Evolutionary conservation across 108 stramenopile genomes (phyloP).

Genomic region (Skeletonema potamos): DNA sequence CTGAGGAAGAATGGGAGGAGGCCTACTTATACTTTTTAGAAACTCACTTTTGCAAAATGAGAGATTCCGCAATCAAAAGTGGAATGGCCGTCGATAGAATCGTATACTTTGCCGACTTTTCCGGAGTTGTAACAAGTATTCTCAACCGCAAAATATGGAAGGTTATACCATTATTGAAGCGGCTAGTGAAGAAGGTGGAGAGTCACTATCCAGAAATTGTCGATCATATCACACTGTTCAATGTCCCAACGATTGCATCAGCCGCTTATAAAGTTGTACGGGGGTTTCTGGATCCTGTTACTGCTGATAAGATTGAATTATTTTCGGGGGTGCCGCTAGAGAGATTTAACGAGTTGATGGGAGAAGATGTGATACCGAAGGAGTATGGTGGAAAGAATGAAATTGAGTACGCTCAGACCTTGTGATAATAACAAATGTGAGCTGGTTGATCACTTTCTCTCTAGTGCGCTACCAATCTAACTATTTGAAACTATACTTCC

Average conservation of each 20-base stretch:
- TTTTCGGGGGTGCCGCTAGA: slow-evolving; percentile 13
- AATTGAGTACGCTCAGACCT: slow-evolving; percentile 17
- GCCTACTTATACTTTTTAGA: slow-evolving; percentile 27
- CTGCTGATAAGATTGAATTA: slow-evolving; percentile 21
- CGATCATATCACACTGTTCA: slow-evolving; percentile 22
- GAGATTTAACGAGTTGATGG: slow-evolving; percentile 15
- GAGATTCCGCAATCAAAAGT: not conserved
- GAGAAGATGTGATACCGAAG: slow-evolving; percentile 9
- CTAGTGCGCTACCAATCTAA: no score
- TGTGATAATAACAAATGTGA: not conserved
- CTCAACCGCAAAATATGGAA: slow-evolving; percentile 20
- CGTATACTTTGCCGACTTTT: slow-evolving; percentile 21
- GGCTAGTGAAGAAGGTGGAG: slow-evolving; percentile 6
- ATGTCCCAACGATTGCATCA: slow-evolving; percentile 19
- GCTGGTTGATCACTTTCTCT: no score
- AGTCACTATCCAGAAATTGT: slow-evolving; percentile 24
- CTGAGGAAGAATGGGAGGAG: slow-evolving; percentile 14
- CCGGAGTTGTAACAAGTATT: slow-evolving; percentile 10
- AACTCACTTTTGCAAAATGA: slow-evolving; percentile 22
- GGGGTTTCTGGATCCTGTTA: slow-evolving; percentile 29
- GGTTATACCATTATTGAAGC: slow-evolving; percentile 5
- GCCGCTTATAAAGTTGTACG: slow-evolving; percentile 3
- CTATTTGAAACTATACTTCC: no score
- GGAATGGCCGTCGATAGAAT: slow-evolving; percentile 2
- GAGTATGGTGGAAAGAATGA: slow-evolving; percentile 28